Evolutionary conservation across 2,329 filamentous ascomycete genomes (phyloP), one percentile per base, ranked within the genome.

Genomic region (Sclerotinia subarctica): DNA sequence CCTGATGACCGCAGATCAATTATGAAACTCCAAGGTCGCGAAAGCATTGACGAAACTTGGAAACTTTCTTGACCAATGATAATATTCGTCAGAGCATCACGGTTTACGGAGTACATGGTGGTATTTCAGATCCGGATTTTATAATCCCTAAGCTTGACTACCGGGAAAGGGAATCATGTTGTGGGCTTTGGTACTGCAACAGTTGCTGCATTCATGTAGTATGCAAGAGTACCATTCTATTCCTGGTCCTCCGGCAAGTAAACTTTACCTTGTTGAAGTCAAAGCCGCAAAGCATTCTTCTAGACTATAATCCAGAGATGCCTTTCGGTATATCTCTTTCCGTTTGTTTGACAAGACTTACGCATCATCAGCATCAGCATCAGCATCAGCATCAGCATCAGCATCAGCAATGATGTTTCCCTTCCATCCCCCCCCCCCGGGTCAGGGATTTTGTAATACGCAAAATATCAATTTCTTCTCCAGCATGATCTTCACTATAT

Each of bases 21-120:
- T 13, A 67, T 67, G 65, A 67, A 67, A 67, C 65, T n/a, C 26
- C 56, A 49, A 62, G 46, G 46, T 62, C 29, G 29, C 32, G 46
- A 17, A 32, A 62, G 59, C 46, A 62, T 38, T 62, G 59, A 51
- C 59, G 7, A 62, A 51, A 38, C 8, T 13, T 38, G 32, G 46
- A 51, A 38, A 1, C 15, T 35, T 21, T 62, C 29, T 21, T 38
- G 46, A 26, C 59, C 59, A 62, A 62, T 51, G 21, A 32, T n/a
- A 49, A 49, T 35, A 62, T 62, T 51, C 46, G 44, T 29, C 35
- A 26, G 21, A 26, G 21, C 7, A 17, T 56, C 24, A 56, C 11
- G 11, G 15, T 42, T 17, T 42, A 35, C 7, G 35, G 35, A 35
- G 35, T 38, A 15, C 38, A 17, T 6, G 17, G 13, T 32, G n/a